A percentile compares a stretch with the other conserved stretches of the same genome.
These are phyloP conservation scores for Heliocybe sulcata DNA, from an alignment of 1,284 basidiomycete species.

Conservation along the genomic window DNA sequence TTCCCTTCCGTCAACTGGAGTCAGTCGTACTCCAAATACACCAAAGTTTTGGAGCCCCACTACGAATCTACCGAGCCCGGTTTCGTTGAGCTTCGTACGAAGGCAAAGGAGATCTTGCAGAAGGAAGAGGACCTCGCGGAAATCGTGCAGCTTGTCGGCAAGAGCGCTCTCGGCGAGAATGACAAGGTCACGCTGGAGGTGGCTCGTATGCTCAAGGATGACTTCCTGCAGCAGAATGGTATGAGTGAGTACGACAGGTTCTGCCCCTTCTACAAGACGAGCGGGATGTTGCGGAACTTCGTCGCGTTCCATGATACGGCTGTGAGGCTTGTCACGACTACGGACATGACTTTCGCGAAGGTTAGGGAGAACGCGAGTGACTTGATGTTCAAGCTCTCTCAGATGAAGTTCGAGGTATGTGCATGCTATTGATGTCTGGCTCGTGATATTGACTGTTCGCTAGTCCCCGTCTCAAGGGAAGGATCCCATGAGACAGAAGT, in stretches of 20 bases:
- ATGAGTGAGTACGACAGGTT: constrained; percentile 97
- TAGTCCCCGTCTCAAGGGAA: constrained; percentile 84
- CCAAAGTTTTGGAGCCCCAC: constrained; percentile 89
- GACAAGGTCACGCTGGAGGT: constrained; percentile 99
- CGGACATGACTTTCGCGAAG: constrained; percentile 88
- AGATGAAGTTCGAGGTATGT: constrained; percentile 94
- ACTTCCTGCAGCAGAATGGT: constrained; percentile 98
- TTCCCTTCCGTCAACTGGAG: constrained; percentile 99
- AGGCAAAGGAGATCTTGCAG: constrained; percentile 94
- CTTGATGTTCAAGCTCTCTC: constrained; percentile 91
- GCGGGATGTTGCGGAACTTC: constrained; percentile 93
- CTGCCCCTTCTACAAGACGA: constrained; percentile 99
- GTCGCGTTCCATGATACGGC: constrained; percentile 93
- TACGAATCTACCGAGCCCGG: constrained; percentile 90
- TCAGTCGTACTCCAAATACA: constrained; percentile 98
- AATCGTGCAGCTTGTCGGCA: constrained; percentile 98
- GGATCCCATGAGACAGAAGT: constrained; percentile 72
- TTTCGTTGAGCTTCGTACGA: constrained; percentile 88
- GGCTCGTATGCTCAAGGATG: constrained; percentile 95
- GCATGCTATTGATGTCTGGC: constrained; percentile 1
- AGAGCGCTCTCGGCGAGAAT: constrained; percentile 93
- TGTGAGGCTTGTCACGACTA: constrained; percentile 77
- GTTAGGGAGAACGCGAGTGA: constrained; percentile 87
- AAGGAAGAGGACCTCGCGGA: constrained; percentile 99
- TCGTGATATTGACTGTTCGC: constrained; percentile 3